These are phyloP conservation scores for Schizosaccharomyces pombe DNA, from an alignment of 805 yeast genomes.

Conservation along the genomic window DNA sequence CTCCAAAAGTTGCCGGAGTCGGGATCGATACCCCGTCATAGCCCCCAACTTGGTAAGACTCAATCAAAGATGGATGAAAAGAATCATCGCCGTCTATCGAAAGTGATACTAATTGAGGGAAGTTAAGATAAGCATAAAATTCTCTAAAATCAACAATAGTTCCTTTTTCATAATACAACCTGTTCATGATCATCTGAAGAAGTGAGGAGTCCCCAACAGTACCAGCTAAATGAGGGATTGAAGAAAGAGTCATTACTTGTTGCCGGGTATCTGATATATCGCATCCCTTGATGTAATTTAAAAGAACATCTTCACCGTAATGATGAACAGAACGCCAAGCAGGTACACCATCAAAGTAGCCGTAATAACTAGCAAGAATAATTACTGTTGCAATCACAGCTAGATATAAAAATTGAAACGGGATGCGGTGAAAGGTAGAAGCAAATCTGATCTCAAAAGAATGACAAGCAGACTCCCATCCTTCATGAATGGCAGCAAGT, in stretches of 20 bases:
- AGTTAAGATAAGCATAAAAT: conserved; percentile 36
- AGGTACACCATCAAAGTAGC: background rate
- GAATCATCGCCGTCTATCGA: background rate
- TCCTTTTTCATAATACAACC: conserved; percentile 25
- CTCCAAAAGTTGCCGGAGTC: conserved; percentile 49
- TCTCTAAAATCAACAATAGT: conserved; percentile 26
- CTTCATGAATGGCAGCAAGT: background rate
- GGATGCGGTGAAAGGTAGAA: background rate
- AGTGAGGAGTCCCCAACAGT: conserved; percentile 63
- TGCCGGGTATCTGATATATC: background rate
- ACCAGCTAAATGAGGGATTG: conserved; percentile 65
- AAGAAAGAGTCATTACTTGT: background rate
- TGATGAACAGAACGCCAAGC: background rate
- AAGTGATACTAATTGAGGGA: conserved; percentile 26
- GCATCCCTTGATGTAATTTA: background rate
- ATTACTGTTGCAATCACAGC: background rate
- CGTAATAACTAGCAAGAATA: background rate
- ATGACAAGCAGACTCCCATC: background rate
- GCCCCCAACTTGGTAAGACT: conserved; percentile 15
- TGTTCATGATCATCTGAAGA: conserved; percentile 19
- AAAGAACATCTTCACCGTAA: background rate
- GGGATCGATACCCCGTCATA: background rate
- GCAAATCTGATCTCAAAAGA: background rate
- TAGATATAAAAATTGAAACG: background rate
- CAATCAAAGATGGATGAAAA: background rate